Evolutionary conservation across 2,329 filamentous ascomycete genomes (phyloP).

Genomic region (Fusarium virguliforme): DNA sequence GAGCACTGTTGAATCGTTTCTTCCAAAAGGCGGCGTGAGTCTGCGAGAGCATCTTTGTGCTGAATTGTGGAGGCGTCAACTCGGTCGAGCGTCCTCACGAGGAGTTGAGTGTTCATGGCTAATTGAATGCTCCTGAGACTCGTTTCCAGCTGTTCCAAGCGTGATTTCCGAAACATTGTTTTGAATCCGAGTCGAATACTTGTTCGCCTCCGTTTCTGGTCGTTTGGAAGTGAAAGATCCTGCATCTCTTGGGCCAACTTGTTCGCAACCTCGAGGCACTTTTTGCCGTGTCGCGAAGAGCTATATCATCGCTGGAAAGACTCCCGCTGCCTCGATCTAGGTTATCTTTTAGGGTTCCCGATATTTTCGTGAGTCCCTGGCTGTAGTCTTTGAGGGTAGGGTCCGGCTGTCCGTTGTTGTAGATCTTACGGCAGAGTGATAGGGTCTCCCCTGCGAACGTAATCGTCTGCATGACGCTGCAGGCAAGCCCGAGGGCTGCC

Average conservation of each 20-base stretch:
- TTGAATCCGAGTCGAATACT: not conserved
- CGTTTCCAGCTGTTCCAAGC: not conserved
- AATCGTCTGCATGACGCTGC: constrained; percentile 2
- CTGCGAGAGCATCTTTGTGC: not conserved
- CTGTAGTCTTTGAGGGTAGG: not conserved
- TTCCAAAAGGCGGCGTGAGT: not conserved
- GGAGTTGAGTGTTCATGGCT: constrained; percentile 4
- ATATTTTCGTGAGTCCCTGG: not conserved
- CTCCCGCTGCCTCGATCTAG: not conserved
- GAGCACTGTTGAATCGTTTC: not conserved
- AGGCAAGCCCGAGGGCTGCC: constrained; percentile 1
- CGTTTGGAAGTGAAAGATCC: not conserved
- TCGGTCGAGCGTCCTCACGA: not conserved
- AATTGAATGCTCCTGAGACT: not conserved
- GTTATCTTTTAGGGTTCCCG: not conserved
- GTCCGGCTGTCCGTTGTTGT: not conserved
- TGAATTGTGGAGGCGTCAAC: not conserved
- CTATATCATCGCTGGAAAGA: not conserved
- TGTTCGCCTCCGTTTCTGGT: not conserved
- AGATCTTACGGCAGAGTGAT: not conserved
- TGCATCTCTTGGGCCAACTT: not conserved
- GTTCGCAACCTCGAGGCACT: not conserved
- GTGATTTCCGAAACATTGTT: not conserved
- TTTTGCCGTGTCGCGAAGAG: not conserved
- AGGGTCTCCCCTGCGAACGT: not conserved